Evolutionary conservation across 805 yeast genomes (phyloP).

Genomic region (Candida sithepensis): DNA sequence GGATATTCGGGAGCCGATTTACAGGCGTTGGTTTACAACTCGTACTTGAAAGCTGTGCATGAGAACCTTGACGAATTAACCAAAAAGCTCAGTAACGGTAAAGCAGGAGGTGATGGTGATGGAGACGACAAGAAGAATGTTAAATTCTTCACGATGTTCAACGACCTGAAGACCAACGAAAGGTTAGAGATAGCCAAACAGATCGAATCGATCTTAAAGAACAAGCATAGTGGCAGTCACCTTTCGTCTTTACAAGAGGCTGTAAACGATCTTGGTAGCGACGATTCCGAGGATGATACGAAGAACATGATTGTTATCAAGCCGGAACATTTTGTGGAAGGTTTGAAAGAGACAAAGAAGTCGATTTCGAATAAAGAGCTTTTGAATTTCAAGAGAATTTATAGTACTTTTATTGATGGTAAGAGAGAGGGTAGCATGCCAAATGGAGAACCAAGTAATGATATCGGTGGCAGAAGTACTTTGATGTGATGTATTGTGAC

Average conservation of each 20-base stretch:
- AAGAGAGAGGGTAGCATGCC: constrained; percentile 84
- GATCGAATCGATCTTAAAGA: constrained; percentile 18
- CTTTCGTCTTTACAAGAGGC: constrained; percentile 35
- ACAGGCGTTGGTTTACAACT: constrained; percentile 89
- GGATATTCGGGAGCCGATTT: constrained; percentile 95
- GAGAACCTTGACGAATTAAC: constrained; percentile 53
- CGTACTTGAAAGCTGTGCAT: constrained; percentile 83
- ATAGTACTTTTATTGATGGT: constrained; percentile 61
- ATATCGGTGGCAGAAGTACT: constrained; percentile 82
- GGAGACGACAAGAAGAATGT: constrained; percentile 5
- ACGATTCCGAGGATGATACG: constrained; percentile 10
- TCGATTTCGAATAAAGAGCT: constrained; percentile 78
- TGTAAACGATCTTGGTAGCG: constrained; percentile 19
- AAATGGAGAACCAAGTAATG: constrained; percentile 72
- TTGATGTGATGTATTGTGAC: constrained; percentile 53
- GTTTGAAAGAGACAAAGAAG: constrained; percentile 78
- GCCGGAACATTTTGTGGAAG: constrained; percentile 52
- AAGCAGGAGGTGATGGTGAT: background rate
- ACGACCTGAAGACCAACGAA: constrained; percentile 4
- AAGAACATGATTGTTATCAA: constrained; percentile 42
- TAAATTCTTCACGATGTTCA: constrained; percentile 23
- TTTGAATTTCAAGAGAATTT: constrained; percentile 57
- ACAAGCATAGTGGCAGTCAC: background rate
- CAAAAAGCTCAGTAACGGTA: constrained; percentile 18
- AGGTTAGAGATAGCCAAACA: constrained; percentile 16